Evolutionary conservation across 2,329 filamentous ascomycete species (phyloP), one percentile per base, ranked within the genome.

Genomic region (Diaporthe capsici): DNA sequence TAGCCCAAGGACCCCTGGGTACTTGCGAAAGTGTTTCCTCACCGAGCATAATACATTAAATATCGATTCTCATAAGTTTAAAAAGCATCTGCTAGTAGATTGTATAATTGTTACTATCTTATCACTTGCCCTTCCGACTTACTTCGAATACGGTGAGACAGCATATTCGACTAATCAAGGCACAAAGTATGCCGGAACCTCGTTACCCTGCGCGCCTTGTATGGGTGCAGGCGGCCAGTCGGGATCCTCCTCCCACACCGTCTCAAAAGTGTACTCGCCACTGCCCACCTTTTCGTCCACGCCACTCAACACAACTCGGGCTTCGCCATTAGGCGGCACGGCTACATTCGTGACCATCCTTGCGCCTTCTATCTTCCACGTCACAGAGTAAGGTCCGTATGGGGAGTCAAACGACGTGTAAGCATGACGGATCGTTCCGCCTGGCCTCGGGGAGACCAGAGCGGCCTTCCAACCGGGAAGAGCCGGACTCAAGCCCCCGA

Each of bases 401-500:
- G 76, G 75, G 3, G 71, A 67, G 53, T 77, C 74, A 22, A 74
- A 77, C 4, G 44, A 65, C 57, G 75, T 75, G 57, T 67, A 58
- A 13, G 61, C 76, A 17, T 60, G 42, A 3, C 70, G 68, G 34
- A 84, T 67, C 7, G 73, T 78, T 7, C 81, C 81, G 2, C 82
- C 82, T 0, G 81, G 83, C 71, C 80, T 76, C 7, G 83, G 83
- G 15, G 76, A 70, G 2, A 84, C 79, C 12, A 51, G 60, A 5
- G 82, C 77, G 3, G 49, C 76, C 76, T 80, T 81, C 83, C 83
- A 84, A 6, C 82, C 83, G 4, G 82, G 80, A 42, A 78, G 76
- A 0, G 78, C 68, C 10, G 79, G 78, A 17, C 72, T 75, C 10
- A 85, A 74, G 8, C 83, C 84, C 2, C 80, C 84, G n/a, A 84